Base-by-base conservation (phyloP, 1,284 basidiomycete species). In the Boletellus deceptivus region DNA sequence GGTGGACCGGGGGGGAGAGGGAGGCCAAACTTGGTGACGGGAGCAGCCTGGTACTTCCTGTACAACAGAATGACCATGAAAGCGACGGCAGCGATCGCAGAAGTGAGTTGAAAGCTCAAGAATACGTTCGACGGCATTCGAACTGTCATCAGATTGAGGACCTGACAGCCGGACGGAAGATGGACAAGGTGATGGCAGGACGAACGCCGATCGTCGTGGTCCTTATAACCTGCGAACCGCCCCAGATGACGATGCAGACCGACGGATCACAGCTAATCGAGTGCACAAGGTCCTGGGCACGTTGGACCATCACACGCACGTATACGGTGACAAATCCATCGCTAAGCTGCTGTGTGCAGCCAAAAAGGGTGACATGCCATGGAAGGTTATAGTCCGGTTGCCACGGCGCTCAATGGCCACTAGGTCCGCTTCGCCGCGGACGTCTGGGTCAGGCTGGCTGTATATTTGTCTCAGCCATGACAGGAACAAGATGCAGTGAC, bases 1-100 rank as follows among this genome's bases (percentile, higher is more conserved):
- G 59, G 59, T 14, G 59, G 59, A 10, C 59, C 59, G 36, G 58
- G 58, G n/a, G 58, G 58, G 7, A 60, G 56, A 29, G 53, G 59
- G 42, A 51, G n/a, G 8, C 47, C 43, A 14, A 31, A 22, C 35
- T 43, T 55, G 20, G 25, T 37, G 16, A 17, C n/a, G 4, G 48
- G 48, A 14, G 41, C 25, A 22, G 25, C 34, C 34, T 43, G 40
- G 16, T 37, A 37, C 20, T 31, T 49, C 27, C 17, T 49, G 11
- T 43, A 37, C 18, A 49, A 18, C n/a, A 31, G 24, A 24, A 16
- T 9, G 11, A 49, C 14, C 34, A 24, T 27, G 11, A 22, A 42
- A n/a, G 33, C 40, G 6, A 48, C 39, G 5, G 16, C 31, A 36
- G n/a, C 46, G 14, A 42, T 25, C 20, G 17, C 39, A 14, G 46